Percentiles rank a stretch among this genome's conserved stretches.
Conservation (phyloP, 805 yeast species). For the Tetrapisispora nanseiensis region DNA sequence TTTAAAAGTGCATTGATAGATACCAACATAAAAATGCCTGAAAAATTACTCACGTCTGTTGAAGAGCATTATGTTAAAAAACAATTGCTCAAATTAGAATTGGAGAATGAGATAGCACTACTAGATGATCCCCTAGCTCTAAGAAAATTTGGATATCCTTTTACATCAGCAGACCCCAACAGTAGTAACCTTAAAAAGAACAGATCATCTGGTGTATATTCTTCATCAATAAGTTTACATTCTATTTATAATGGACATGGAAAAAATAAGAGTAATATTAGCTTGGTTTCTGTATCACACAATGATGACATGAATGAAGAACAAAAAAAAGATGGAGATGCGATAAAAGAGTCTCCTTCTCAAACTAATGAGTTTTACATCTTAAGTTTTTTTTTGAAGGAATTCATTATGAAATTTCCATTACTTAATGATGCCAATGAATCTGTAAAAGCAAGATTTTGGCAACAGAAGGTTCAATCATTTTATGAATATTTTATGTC, state of each 20-base stretch:
- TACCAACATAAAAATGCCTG: background rate
- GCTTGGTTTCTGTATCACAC: background rate
- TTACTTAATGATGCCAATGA: slow-evolving; percentile 39
- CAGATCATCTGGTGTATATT: background rate
- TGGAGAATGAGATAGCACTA: slow-evolving; percentile 50
- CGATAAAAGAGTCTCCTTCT: background rate
- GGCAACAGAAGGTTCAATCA: slow-evolving; percentile 71
- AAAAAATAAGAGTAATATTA: background rate
- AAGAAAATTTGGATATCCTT: slow-evolving; percentile 70
- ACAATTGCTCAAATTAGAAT: slow-evolving; percentile 55
- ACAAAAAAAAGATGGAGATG: background rate
- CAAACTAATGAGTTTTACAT: slow-evolving; percentile 46
- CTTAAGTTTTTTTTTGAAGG: slow-evolving; percentile 51
- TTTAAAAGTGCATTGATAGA: too few relatives aligned
- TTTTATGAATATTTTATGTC: slow-evolving; percentile 71
- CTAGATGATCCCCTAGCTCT: slow-evolving; percentile 55
- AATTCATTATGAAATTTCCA: slow-evolving; percentile 64
- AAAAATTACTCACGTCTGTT: slow-evolving; percentile 26
- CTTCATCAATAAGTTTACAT: background rate
- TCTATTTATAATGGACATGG: background rate
- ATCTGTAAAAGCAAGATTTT: slow-evolving; percentile 49
- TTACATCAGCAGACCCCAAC: slow-evolving; percentile 39
- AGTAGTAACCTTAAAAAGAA: background rate
- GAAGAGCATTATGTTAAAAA: slow-evolving; percentile 86
- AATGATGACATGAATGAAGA: background rate